phyloP scores from a whole-genome alignment of 805 yeast genomes.

The Cyberlindnera mycetangii region DNA sequence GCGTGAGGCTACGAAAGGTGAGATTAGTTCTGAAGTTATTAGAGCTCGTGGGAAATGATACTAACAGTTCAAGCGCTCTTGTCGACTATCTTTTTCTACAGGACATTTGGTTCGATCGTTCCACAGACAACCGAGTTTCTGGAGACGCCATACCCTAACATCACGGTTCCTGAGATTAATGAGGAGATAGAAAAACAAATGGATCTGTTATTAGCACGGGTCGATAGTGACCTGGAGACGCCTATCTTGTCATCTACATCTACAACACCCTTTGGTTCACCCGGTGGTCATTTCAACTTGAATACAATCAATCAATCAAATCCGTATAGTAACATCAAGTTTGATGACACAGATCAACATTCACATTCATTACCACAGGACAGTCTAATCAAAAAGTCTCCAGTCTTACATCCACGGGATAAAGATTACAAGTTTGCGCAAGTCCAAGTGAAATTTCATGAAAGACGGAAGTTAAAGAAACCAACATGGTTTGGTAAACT shows the following conservation, averaged over 20 bases:
- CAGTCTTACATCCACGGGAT: conserved; percentile 17
- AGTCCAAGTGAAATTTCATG: conserved; percentile 37
- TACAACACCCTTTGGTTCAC: conserved; percentile 24
- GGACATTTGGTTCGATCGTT: conserved; percentile 61
- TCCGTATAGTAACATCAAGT: conserved; percentile 20
- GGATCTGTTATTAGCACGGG: conserved; percentile 29
- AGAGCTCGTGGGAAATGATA: not conserved
- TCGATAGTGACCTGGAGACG: conserved; percentile 21
- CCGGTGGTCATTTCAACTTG: conserved; percentile 17
- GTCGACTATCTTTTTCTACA: conserved; percentile 64
- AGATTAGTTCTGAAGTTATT: not conserved
- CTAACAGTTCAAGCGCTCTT: conserved; percentile 43
- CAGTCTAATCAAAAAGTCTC: conserved; percentile 12
- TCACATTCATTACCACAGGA: no score
- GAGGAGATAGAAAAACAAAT: conserved; percentile 36
- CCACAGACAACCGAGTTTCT: conserved; percentile 56
- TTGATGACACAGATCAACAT: conserved; percentile 7
- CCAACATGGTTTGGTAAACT: conserved; percentile 51
- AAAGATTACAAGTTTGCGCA: conserved; percentile 30
- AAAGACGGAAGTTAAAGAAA: conserved; percentile 40
- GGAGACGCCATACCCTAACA: conserved; percentile 58
- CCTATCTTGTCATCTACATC: conserved; percentile 22
- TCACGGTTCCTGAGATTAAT: conserved; percentile 51
- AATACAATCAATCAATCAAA: conserved; percentile 11
- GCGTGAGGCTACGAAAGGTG: conserved; percentile 53